Evolutionary conservation across 441 rosid species (phyloP).

Genomic region (Adansonia grandidieri): DNA sequence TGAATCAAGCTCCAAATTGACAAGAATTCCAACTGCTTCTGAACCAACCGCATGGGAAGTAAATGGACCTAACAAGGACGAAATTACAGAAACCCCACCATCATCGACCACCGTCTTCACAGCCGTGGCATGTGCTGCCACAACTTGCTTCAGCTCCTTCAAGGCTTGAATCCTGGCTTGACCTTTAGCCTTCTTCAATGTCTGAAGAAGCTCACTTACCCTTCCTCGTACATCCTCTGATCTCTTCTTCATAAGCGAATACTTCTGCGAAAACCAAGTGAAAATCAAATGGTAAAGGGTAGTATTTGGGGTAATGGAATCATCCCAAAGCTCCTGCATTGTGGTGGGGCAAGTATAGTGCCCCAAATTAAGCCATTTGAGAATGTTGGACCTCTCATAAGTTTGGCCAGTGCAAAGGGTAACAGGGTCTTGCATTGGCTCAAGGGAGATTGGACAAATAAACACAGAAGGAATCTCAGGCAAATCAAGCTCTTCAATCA

Average conservation of each 20-base stretch:
- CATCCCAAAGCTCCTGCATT: slow-evolving; percentile 78
- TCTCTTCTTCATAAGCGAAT: slow-evolving; percentile 60
- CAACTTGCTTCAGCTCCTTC: slow-evolving; percentile 61
- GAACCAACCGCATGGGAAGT: slow-evolving; percentile 72
- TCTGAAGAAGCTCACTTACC: slow-evolving; percentile 52
- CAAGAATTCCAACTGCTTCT: slow-evolving; percentile 58
- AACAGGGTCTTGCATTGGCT: slow-evolving; percentile 76
- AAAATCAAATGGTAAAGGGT: slow-evolving; percentile 60
- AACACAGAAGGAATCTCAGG: slow-evolving; percentile 62
- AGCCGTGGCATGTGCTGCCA: slow-evolving; percentile 47
- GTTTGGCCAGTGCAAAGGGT: slow-evolving; percentile 76
- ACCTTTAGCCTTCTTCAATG: slow-evolving; percentile 61
- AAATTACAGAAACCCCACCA: slow-evolving; percentile 55
- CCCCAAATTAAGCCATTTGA: slow-evolving; percentile 65
- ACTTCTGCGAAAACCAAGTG: slow-evolving; percentile 65
- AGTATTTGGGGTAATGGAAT: slow-evolving; percentile 57
- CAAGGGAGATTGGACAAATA: slow-evolving; percentile 69
- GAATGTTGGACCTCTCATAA: slow-evolving; percentile 64
- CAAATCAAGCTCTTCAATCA: slow-evolving; percentile 57
- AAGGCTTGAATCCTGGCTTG: slow-evolving; percentile 62
- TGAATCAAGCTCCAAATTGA: slow-evolving; percentile 54
- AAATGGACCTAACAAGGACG: slow-evolving; percentile 56
- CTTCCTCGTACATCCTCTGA: slow-evolving; percentile 69
- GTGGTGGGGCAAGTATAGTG: slow-evolving; percentile 68
- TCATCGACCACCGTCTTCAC: slow-evolving; percentile 52